Evolutionary conservation across 2,329 filamentous ascomycete genomes (phyloP), one percentile per base, ranked within the genome.

Genomic region (Xylariaceae sp.): DNA sequence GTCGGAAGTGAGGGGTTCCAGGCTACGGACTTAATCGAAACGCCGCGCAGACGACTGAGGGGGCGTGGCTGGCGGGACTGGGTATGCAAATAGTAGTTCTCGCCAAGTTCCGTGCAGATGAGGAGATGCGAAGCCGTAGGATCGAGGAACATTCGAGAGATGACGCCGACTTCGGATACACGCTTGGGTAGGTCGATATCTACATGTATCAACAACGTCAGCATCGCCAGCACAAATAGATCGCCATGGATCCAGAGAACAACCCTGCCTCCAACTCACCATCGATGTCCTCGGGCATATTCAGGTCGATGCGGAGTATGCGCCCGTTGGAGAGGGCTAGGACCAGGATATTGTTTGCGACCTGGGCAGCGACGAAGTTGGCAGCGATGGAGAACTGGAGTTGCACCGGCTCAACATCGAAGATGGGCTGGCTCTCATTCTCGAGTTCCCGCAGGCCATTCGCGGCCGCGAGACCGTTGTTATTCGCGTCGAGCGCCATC

Each of bases 161-260:
- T 97, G 55, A 96, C 84, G 66, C 94, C 94, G 61, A 94, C 84
- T 74, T 99, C 93, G 44, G 90, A 88, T 13, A 90, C 85, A 70
- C 93, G 94, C 78, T 95, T 96, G 44, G 94, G 94, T 6, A 99
- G 85, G 74, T 99, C 94, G 73, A 99, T 96, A 75, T 99, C 93
- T 96, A 56, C 44, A 8, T 47, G 45, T n/a, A 56, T 54, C 51
- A 45, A 55, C 44, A 57, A 37, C 6, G 18, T 69, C 37, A 66
- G 64, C 59, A 30, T 60, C 34, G 30, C 50, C 37, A 51, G 5
- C 8, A 4, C 15, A 50, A 34, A 56, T n/a, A 47, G 18, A 57
- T n/a, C 15, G 17, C 17, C 35, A 23, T 17, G 37, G 9, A 17
- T 30, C 4, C 5, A 30, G 23, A 30, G 23, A 51, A 39, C n/a